phyloP scores from a whole-genome alignment of 2,329 filamentous ascomycete species.

The Penicillium freii region DNA sequence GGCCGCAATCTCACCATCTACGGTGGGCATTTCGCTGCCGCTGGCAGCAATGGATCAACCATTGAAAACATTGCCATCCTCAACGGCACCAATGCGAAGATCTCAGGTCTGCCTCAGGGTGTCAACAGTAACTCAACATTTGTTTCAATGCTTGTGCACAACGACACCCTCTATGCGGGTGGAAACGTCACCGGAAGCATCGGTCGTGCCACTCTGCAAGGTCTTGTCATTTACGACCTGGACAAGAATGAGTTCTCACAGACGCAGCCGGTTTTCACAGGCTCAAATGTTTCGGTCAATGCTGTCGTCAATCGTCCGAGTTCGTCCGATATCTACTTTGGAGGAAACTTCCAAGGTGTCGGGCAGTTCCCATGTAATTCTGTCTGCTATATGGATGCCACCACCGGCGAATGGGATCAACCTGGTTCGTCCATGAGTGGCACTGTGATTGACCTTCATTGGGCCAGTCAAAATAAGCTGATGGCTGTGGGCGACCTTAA shows the following conservation, averaged over 20 bases:
- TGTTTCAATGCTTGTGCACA: conserved; percentile 65
- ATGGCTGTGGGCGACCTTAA: conserved; percentile 75
- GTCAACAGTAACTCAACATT: conserved; percentile 73
- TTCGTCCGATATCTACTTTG: conserved; percentile 76
- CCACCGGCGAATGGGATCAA: conserved; percentile 72
- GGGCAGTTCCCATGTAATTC: conserved; percentile 78
- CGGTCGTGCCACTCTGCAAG: conserved; percentile 61
- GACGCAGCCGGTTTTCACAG: conserved; percentile 72
- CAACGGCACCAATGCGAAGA: conserved; percentile 67
- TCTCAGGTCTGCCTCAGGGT: conserved; percentile 65
- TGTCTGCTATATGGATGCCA: conserved; percentile 75
- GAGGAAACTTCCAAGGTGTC: conserved; percentile 77
- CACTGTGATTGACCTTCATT: conserved; percentile 68
- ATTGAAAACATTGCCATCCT: conserved; percentile 81
- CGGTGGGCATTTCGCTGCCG: conserved; percentile 79
- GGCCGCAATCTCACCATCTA: conserved; percentile 79
- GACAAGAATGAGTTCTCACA: conserved; percentile 58
- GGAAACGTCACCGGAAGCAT: conserved; percentile 72
- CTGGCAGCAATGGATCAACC: conserved; percentile 63
- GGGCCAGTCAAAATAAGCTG: conserved; percentile 69
- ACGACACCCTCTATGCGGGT: conserved; percentile 73
- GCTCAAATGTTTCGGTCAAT: conserved; percentile 69
- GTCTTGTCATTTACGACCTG: conserved; percentile 79
- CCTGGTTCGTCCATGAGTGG: conserved; percentile 72
- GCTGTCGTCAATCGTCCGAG: conserved; percentile 70